phyloP scores from a whole-genome alignment of 2,329 filamentous ascomycete species.

The Verticillium dahliae region DNA sequence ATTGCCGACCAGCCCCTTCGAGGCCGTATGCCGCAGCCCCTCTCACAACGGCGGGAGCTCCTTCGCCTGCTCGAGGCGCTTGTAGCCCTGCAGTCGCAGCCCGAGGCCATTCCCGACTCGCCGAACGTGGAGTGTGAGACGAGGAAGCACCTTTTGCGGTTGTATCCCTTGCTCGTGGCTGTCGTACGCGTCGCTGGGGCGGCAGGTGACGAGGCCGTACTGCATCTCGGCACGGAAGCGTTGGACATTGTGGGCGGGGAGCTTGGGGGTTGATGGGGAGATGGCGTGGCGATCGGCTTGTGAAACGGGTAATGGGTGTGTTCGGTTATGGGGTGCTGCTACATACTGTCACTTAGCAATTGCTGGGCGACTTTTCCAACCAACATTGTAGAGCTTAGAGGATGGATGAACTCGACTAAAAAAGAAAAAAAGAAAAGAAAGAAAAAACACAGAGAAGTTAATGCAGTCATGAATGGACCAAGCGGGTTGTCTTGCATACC shows the following conservation, averaged over 20 bases:
- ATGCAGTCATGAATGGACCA: no score
- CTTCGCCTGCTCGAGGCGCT: constrained; percentile 63
- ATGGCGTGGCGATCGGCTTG: no score
- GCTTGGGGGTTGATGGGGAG: constrained; percentile 28
- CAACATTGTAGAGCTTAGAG: no score
- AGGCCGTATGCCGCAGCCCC: constrained; percentile 81
- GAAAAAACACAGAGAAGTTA: no score
- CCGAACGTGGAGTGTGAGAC: constrained; percentile 46
- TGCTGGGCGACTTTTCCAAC: no score
- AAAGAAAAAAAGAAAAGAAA: no score
- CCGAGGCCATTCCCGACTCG: constrained; percentile 57
- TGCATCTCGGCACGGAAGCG: constrained; percentile 50
- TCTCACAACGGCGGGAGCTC: constrained; percentile 73
- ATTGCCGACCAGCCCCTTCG: constrained; percentile 87
- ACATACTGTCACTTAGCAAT: no score
- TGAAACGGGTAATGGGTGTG: no score
- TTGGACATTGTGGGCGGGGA: constrained; percentile 57
- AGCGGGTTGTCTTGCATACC: no score
- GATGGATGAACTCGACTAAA: no score
- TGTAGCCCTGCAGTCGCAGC: constrained; percentile 61
- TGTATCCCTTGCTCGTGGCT: constrained; percentile 72
- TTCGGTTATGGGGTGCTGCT: no score
- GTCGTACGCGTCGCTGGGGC: constrained; percentile 52
- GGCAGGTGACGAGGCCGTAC: constrained; percentile 54
- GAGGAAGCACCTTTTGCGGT: constrained; percentile 69